Base-by-base conservation (phyloP, 2,329 filamentous ascomycete species). In the Epichloe sibirici region DNA sequence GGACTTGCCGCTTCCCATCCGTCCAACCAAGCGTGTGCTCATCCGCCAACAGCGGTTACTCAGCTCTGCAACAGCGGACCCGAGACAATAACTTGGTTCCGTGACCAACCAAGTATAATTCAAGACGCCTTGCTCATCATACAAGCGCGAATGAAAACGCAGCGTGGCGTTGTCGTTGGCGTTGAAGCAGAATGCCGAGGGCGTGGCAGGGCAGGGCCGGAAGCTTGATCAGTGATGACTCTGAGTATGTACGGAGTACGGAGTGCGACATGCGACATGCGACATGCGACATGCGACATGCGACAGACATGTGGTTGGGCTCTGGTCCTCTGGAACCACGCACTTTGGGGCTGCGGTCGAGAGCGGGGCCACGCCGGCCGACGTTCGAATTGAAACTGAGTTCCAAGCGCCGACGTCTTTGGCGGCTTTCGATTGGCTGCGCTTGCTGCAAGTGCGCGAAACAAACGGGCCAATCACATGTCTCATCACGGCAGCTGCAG, bases 361-460 rank as follows among this genome's bases (percentile, higher is more conserved):
- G 55, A 60, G 65, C 57, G 64, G 63, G 61, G 55, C 62, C 31
- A 47, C 42, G 40, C 46, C 46, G 40, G 48, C 35, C 52, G 53
- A 58, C 59, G 57, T 59, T 61, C 64, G 51, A 67, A 67, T 67
- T 53, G 63, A 60, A 62, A 57, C 56, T 55, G 60, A 54, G 55
- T 59, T 63, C 54, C 58, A 64, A 67, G 65, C 65, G 65, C 65
- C 65, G 58, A 65, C 47, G 52, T 60, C 56, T 57, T 58, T 62
- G 63, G 60, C 55, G 60, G 56, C 52, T 59, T 55, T 52, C 57
- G 59, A 73, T 73, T 73, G 70, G 71, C 52, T 57, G 57, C 40
- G 51, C 52, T 53, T 58, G 52, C 55, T 61, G 56, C 59, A 61
- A 57, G 60, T 58, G 59, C 57, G 62, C 51, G 56, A 51, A 46